Base-by-base conservation (phyloP, 352 stramenopile genomes). In the Phytophthora litchii region DNA sequence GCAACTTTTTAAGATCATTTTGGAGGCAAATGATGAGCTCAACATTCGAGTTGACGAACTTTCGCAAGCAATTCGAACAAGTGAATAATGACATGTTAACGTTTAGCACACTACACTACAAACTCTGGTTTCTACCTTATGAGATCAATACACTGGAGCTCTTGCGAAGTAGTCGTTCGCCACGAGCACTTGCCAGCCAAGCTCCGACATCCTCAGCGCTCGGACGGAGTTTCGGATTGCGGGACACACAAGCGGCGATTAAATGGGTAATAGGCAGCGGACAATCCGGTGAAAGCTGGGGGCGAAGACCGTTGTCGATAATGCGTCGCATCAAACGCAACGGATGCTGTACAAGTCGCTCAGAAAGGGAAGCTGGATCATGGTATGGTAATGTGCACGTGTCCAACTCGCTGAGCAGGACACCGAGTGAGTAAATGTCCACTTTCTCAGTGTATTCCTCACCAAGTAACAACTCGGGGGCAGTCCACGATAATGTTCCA, bases 351-450 rank as follows among this genome's bases (percentile, higher is more conserved):
- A 78, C 67, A 36, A 88, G 64, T 47, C 67, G 60, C 34, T 76
- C 43, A 10, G 68, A 68, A 8, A 78, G 55, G 12, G 74, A 83
- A 47, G 65, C 54, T 13, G 62, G 34, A 56, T 91, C 77, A 37
- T 89, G 73, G 29, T 88, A 93, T 52, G 86, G 83, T 34, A 92
- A 53, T 17, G 70, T 60, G 47, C 81, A 87, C 44, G 83, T 91
- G 59, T 95, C 82, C 21, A 95, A 60, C 60, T 93, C 83, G 3
- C 63, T 77, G 4, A 92, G 57, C 29, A 95, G 52, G n/a, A 95
- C 67, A 12, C 83, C 82, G 31, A 79, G 86, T 43, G 83, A 91
- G 58, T 93, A 93, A 20, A 93, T 86, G 53, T 94, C 81, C 3
- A 81, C 78, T 41, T 82, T 89, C 49, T 95, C 81, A 12, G 64